Evolutionary conservation across 306 rosid genomes (phyloP).

Genomic region (Quercus bicolor): DNA sequence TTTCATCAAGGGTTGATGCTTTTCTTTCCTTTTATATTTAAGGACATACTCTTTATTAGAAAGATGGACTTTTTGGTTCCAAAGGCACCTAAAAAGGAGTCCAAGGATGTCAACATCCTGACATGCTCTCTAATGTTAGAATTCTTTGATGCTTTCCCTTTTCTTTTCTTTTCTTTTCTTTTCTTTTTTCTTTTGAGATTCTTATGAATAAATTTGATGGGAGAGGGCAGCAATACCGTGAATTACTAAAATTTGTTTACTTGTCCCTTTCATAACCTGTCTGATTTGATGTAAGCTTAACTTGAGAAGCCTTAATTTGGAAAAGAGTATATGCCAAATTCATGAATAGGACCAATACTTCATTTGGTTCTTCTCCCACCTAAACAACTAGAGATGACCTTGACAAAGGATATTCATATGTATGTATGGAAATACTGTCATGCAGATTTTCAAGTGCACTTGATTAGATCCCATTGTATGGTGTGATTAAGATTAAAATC

Average conservation of each 20-base stretch:
- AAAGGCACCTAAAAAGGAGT: conserved; percentile 18
- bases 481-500: conserved; percentile 4
- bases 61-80: conserved; percentile 28
- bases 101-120: conserved; percentile 37
- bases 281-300: conserved; percentile 20
- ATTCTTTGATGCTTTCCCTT: conserved; percentile 28
- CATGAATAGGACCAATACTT: conserved; percentile 30
- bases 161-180: conserved; percentile 23
- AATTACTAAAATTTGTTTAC: conserved; percentile 7
- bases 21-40: conserved; percentile 31
- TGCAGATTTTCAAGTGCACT: conserved; percentile 9
- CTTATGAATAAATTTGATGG: conserved; percentile 42
- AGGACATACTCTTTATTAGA: conserved; percentile 41
- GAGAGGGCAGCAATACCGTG: conserved; percentile 25
- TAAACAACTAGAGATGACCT: conserved; percentile 29
- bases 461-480: conserved; percentile 10
- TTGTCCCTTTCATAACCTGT: conserved; percentile 16
- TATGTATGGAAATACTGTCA: not conserved
- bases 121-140: conserved; percentile 22
- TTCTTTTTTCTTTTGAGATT: conserved; percentile 37
- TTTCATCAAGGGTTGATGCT: conserved; percentile 25
- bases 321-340: conserved; percentile 42
- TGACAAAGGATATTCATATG: conserved; percentile 28
- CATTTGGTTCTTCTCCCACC: conserved; percentile 26
- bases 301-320: conserved; percentile 25